Evolutionary conservation across 352 stramenopile genomes (phyloP).

Genomic region (Globisporangium apiculatum): DNA sequence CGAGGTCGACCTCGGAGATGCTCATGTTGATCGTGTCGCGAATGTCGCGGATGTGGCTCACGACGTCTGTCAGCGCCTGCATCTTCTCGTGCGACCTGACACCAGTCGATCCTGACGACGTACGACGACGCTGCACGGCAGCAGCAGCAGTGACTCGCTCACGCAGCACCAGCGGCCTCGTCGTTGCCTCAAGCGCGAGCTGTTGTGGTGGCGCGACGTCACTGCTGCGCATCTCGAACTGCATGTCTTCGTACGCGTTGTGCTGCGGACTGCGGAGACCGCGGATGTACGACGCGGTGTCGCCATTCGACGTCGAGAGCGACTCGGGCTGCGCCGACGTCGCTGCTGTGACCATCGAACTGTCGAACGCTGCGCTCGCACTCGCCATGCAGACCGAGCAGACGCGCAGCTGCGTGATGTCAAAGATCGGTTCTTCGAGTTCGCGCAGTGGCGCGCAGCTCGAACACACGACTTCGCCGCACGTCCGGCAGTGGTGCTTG

Average conservation of each 20-base stretch:
- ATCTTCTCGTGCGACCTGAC: conserved; percentile 25
- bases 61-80: conserved; percentile 39
- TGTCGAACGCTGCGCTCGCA: conserved; percentile 38
- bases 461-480: conserved; percentile 73
- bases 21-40: conserved; percentile 61
- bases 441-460: conserved; percentile 63
- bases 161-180: too few relatives aligned
- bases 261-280: conserved; percentile 20
- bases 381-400: conserved; percentile 63
- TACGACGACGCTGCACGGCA: too few relatives aligned
- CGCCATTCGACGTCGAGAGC: conserved; percentile 31
- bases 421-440: conserved; percentile 61
- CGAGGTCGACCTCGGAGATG: conserved; percentile 51
- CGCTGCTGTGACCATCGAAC: conserved; percentile 22
- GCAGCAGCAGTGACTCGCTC: too few relatives aligned
- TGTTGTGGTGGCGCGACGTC: too few relatives aligned
- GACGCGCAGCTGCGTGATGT: conserved; percentile 57
- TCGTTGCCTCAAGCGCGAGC: too few relatives aligned
- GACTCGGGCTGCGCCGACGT: conserved; percentile 11
- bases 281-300: conserved; percentile 41
- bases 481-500: conserved; percentile 70
- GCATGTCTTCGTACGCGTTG: conserved; percentile 40
- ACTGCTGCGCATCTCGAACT: conserved; percentile 36
- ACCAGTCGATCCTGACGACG: background rate
- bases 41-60: conserved; percentile 57